A percentile compares a stretch with the other conserved stretches of the same genome.
These are phyloP conservation scores for Apiotrichum mycotoxinovorans DNA, from an alignment of 1,284 basidiomycete genomes.

Conservation along the genomic window DNA sequence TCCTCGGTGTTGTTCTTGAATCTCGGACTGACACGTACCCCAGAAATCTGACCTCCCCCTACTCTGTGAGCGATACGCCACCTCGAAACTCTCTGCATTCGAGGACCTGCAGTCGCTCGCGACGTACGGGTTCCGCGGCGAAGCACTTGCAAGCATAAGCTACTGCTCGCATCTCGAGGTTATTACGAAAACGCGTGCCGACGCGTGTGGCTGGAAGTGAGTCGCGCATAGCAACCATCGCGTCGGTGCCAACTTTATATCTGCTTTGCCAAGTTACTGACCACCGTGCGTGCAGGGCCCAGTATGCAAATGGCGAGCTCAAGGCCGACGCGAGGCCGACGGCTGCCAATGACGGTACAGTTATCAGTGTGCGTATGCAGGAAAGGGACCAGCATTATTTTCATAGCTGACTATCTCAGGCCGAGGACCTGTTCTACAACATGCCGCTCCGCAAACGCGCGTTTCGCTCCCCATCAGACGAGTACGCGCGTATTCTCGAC, in stretches of 20 bases:
- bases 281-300: conserved; percentile 58
- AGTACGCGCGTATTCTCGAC: conserved; percentile 87
- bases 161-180: conserved; percentile 88
- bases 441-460: conserved; percentile 83
- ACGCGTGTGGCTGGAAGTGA: conserved; percentile 85
- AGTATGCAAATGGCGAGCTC: conserved; percentile 71
- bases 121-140: conserved; percentile 96
- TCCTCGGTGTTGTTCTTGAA: neutral
- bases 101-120: conserved; percentile 78
- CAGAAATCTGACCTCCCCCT: conserved; percentile 75
- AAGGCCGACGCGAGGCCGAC: conserved; percentile 76
- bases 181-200: conserved; percentile 77
- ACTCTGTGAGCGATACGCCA: conserved; percentile 92
- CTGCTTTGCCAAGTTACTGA: neutral
- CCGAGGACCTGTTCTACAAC: conserved; percentile 95
- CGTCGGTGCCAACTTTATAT: neutral
- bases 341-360: conserved; percentile 92
- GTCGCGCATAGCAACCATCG: conserved; percentile 39
- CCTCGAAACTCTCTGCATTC: conserved; percentile 84
- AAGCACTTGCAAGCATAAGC: conserved; percentile 94
- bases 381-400: too few relatives aligned
- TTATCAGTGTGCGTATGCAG: conserved; percentile 63
- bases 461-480: conserved; percentile 79
- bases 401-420: conserved; percentile 55
- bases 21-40: neutral